Conservation (phyloP, 805 yeast genomes). For the Blastobotrys terrestris region DNA sequence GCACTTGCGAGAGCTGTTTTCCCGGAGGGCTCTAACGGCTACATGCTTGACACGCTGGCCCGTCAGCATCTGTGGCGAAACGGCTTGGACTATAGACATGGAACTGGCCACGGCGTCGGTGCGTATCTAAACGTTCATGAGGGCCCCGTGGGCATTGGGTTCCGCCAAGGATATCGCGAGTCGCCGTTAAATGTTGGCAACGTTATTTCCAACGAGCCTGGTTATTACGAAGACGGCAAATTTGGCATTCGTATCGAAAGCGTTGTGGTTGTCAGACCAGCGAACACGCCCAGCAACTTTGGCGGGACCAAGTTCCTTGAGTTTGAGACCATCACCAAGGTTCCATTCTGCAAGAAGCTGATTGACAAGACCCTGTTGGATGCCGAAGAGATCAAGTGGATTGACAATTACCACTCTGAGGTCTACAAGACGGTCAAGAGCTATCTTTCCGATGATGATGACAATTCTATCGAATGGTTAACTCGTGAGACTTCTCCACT, state of each 20-base stretch:
- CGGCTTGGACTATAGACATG: conserved; percentile 87
- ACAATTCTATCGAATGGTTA: conserved; percentile 65
- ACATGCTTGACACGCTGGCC: conserved; percentile 72
- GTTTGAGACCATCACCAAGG: conserved; percentile 76
- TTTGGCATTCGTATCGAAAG: conserved; percentile 89
- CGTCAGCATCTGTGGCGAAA: conserved; percentile 74
- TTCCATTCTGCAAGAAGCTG: conserved; percentile 76
- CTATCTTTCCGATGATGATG: conserved; percentile 45
- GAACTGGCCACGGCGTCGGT: conserved; percentile 98
- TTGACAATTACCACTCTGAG: conserved; percentile 58
- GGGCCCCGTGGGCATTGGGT: conserved; percentile 81
- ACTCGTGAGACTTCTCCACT: conserved; percentile 51
- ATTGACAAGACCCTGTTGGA: conserved; percentile 57
- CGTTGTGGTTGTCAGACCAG: conserved; percentile 53
- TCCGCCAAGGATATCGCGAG: conserved; percentile 40
- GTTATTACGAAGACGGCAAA: conserved; percentile 83
- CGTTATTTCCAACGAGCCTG: conserved; percentile 88
- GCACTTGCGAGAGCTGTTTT: conserved; percentile 76
- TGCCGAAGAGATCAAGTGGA: conserved; percentile 56
- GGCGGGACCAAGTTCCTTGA: conserved; percentile 54
- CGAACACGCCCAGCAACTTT: conserved; percentile 38
- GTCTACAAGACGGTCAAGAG: conserved; percentile 50
- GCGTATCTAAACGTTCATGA: conserved; percentile 88
- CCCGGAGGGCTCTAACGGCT: conserved; percentile 71
- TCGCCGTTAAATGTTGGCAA: conserved; percentile 60